Evolutionary conservation across 2,329 filamentous ascomycete species (phyloP).

Genomic region (Uncinocarpus reesii): DNA sequence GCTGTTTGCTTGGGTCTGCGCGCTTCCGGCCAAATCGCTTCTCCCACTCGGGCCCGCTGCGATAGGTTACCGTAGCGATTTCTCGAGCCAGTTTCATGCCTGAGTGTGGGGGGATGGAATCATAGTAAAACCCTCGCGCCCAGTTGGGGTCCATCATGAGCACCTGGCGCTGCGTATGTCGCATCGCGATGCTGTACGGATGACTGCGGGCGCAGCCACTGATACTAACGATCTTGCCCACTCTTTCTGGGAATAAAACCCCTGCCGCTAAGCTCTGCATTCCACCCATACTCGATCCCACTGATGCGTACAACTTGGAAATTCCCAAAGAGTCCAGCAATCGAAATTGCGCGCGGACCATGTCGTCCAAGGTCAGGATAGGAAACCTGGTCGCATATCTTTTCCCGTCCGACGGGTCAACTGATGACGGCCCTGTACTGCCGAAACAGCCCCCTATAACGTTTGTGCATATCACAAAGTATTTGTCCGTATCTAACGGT

Average conservation of each 20-base stretch:
- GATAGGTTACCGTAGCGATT: constrained; percentile 95
- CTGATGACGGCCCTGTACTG: constrained; percentile 77
- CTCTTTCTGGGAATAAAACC: constrained; percentile 68
- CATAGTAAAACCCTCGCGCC: constrained; percentile 92
- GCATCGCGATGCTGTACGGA: constrained; percentile 97
- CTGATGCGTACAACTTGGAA: constrained; percentile 72
- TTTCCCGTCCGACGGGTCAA: constrained; percentile 79
- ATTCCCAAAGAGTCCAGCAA: constrained; percentile 73
- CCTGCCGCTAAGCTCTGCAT: constrained; percentile 93
- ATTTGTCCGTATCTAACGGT: constrained; percentile 80
- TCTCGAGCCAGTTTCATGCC: constrained; percentile 97
- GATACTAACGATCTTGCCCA: constrained; percentile 75
- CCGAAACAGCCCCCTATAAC: constrained; percentile 94
- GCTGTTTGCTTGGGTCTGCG: constrained; percentile 74
- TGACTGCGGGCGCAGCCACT: constrained; percentile 90
- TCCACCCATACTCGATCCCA: constrained; percentile 94
- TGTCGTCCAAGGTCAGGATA: constrained; percentile 90
- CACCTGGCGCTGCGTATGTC: constrained; percentile 92
- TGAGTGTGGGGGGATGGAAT: constrained; percentile 74
- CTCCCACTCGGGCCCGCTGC: constrained; percentile 95
- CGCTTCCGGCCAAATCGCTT: constrained; percentile 79
- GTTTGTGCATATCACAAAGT: constrained; percentile 92
- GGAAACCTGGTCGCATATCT: constrained; percentile 90
- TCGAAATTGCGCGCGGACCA: constrained; percentile 91
- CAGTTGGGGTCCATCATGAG: constrained; percentile 99